Percentiles rank a stretch among this genome's conserved stretches.
Evolutionary conservation across 345 rosid genomes (phyloP).

Genomic region (Toxicodendron radicans): DNA sequence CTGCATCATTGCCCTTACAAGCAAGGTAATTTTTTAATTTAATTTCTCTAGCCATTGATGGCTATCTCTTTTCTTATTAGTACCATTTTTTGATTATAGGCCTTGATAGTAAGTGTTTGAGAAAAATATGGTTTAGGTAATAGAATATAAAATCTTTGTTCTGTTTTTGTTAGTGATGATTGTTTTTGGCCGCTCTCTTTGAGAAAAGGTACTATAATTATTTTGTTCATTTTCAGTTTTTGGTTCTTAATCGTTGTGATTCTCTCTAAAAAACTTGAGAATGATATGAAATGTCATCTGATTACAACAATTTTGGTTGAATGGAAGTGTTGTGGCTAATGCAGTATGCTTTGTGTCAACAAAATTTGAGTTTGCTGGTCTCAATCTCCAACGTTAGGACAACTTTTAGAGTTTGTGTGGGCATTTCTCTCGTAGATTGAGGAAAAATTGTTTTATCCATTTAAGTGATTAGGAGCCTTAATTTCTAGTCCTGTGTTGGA

Average conservation of each 20-base stretch:
- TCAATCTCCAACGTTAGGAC: neutral
- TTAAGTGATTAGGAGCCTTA: neutral
- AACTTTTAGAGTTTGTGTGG: neutral
- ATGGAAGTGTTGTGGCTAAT: slow-evolving; percentile 7
- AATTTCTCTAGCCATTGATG: neutral
- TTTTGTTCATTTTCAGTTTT: neutral
- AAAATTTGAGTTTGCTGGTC: neutral
- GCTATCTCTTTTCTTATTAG: neutral
- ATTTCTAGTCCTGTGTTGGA: neutral
- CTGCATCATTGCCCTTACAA: slow-evolving; percentile 75
- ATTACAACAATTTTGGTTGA: neutral
- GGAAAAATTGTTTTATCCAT: neutral
- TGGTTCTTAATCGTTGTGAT: neutral
- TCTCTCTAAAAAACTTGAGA: neutral
- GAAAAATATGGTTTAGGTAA: slow-evolving; percentile 2
- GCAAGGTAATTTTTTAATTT: slow-evolving; percentile 48
- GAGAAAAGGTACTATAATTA: neutral
- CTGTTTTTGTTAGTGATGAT: neutral
- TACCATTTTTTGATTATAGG: neutral
- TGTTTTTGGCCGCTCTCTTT: neutral
- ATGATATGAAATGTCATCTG: neutral
- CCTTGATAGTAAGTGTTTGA: neutral
- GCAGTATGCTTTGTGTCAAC: neutral
- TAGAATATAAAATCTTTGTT: neutral
- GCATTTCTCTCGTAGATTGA: neutral